phyloP scores from a whole-genome alignment of 2,329 filamentous ascomycete genomes.

The Pestalotiopsis sp. region DNA sequence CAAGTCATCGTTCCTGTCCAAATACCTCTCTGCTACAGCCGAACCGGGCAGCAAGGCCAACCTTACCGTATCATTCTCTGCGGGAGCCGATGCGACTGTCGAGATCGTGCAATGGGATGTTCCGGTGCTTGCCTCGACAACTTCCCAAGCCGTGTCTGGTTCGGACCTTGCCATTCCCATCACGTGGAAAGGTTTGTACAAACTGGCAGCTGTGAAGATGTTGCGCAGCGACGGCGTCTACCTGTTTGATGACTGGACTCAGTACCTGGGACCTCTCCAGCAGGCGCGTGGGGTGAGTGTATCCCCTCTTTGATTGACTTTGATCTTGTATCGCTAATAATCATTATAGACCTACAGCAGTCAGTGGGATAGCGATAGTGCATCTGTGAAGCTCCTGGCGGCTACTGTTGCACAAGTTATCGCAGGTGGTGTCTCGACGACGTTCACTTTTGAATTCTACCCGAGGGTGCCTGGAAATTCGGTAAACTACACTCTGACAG shows the following conservation, averaged over 20 bases:
- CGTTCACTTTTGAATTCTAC: slow-evolving; percentile 58
- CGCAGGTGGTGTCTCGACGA: slow-evolving; percentile 42
- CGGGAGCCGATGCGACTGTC: slow-evolving; percentile 47
- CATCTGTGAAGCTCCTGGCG: slow-evolving; percentile 47
- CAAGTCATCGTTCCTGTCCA: slow-evolving; percentile 45
- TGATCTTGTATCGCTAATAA: slow-evolving; percentile 7
- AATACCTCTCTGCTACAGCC: slow-evolving; percentile 42
- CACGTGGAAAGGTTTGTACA: slow-evolving; percentile 51
- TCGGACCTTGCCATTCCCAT: slow-evolving; percentile 51
- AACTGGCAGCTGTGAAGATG: slow-evolving; percentile 54
- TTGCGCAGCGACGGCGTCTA: slow-evolving; percentile 48
- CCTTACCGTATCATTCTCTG: slow-evolving; percentile 55
- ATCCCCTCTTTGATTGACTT: background rate
- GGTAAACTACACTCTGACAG: slow-evolving; percentile 36
- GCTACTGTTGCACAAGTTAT: slow-evolving; percentile 49
- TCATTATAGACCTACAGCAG: slow-evolving; percentile 43
- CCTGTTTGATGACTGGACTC: slow-evolving; percentile 59
- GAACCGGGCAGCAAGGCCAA: slow-evolving; percentile 49
- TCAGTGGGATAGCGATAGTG: slow-evolving; percentile 54
- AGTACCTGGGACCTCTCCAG: slow-evolving; percentile 54
- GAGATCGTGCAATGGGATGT: slow-evolving; percentile 56
- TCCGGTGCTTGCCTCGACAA: slow-evolving; percentile 37
- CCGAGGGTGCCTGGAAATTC: slow-evolving; percentile 51
- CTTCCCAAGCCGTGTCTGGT: slow-evolving; percentile 27
- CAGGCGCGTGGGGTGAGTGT: slow-evolving; percentile 41